Evolutionary conservation across 371 early-diverging fungal genomes (phyloP), one percentile per base, ranked within the genome.

Genomic region (Entomophthora muscae): DNA sequence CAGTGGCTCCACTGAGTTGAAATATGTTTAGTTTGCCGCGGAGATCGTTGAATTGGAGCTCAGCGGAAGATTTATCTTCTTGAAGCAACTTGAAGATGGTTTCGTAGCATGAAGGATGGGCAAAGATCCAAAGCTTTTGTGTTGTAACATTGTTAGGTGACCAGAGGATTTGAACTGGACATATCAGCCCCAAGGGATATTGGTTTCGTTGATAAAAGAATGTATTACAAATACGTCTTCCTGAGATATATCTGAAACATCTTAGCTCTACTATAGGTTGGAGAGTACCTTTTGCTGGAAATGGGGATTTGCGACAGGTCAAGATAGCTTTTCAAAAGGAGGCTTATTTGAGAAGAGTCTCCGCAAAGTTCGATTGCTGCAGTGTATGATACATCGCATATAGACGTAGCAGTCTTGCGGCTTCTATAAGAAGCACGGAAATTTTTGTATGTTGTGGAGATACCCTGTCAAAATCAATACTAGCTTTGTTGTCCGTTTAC

Each of bases 371-470:
- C 84, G 30, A 93, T 59, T 27, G 84, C 84, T 1, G 75, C 73
- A 58, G 73, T 73, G 67, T 89, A 96, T 22, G 94, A 93, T 0
- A 79, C 82, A 70, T 96, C 97, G 65, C 89, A 88, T 1, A 86
- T 66, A 33, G 86, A 76, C 13, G 83, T 82, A 23, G 79, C 75
- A 42, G 88, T 78, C 54, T 81, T 82, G 51, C 84, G 84, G 0
- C 92, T 85, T 21, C 89, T 74, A 71, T 86, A 91, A 0, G 80
- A 76, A 0, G 89, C 76, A 51, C 86, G 75, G 17, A 81, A 77
- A 61, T 87, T 83, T 71, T 94, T 91, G 55, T 85, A 86, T 69
- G 89, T 94, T 5, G 93, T 89, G 53, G 82, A 79, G n/a, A 81
- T 76, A 10, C 90, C 81, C 83, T 82, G 63, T 67, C 28, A 67